Conservation (phyloP, 805 yeast genomes). For the Starmerella vaccinii region DNA sequence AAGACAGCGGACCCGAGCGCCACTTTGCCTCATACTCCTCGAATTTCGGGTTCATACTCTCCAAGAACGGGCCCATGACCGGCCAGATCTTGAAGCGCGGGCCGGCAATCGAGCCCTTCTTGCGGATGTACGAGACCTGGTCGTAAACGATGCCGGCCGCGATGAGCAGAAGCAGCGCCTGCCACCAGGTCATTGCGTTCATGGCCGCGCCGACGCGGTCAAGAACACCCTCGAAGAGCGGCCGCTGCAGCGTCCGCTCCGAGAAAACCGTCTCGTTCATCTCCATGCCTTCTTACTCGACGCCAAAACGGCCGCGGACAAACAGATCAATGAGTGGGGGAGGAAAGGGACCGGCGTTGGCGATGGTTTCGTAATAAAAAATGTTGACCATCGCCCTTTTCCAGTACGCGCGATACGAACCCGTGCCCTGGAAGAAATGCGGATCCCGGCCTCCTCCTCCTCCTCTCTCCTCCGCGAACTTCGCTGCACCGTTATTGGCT, state of each 20-base stretch:
- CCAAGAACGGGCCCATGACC: constrained; percentile 89
- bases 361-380: constrained; percentile 1
- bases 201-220: background rate
- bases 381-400: background rate
- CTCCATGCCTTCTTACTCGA: too few relatives aligned
- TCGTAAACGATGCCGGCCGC: constrained; percentile 28
- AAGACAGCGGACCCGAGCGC: constrained; percentile 87
- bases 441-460: too few relatives aligned
- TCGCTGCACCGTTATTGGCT: background rate
- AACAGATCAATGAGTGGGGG: too few relatives aligned
- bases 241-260: background rate
- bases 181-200: constrained; percentile 12
- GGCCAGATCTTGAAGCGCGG: constrained; percentile 87
- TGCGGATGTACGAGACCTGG: constrained; percentile 57
- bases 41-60: constrained; percentile 88
- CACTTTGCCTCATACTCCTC: constrained; percentile 88
- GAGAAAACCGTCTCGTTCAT: constrained; percentile 8
- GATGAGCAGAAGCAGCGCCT: constrained; percentile 16
- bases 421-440: background rate
- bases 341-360: background rate
- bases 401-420: constrained; percentile 5
- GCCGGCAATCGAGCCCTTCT: constrained; percentile 85
- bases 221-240: constrained; percentile 1
- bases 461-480: too few relatives aligned
- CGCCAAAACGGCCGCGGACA: too few relatives aligned